Evolutionary conservation across 1,284 basidiomycete species (phyloP), one percentile per base, ranked within the genome.

Genomic region (Porodaedalea pini): DNA sequence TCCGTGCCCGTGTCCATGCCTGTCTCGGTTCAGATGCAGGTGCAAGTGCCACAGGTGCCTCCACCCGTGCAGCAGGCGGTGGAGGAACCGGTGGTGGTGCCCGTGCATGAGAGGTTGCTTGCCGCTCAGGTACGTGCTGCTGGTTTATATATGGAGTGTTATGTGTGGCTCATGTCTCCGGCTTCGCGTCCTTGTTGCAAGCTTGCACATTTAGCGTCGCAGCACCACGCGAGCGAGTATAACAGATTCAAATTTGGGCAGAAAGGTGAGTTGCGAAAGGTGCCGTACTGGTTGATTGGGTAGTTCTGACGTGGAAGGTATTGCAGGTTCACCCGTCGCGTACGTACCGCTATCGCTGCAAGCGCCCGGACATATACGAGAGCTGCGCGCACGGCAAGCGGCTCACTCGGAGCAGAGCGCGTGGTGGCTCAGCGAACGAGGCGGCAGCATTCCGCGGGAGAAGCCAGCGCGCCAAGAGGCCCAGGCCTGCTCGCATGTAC

Each of bases 181-280:
- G 32, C 36, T 37, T 29, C 11, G 1, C 37, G 15, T 37, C 19
- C 11, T 23, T 34, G 21, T 54, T 53, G 59, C n/a, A 56, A 85
- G 79, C 79, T 90, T 56, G 76, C 78, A 5, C 71, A 70, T 15
- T 70, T 89, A 17, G 88, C 88, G 3, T 90, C 88, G 5, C 90
- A 93, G 67, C 89, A 92, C 74, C 92, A 93, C 58, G 63, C 71
- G 56, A 90, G 86, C 70, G 86, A 89, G 47, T 93, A 94, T 70
- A 88, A 82, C 64, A 77, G 81, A 56, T 70, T 83, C n/a, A 93
- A 93, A 69, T 87, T 82, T 63, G 91, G 90, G 11, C 74, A 78
- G 3, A 70, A 76, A 64, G 90, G 89, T 86, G 58, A 56, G 72
- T 15, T 19, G 25, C 21, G 21, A 48, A 55, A 39, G 23, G 52